Evolutionary conservation across 345 rosid genomes (phyloP).

Genomic region (Hypericum perforatum): DNA sequence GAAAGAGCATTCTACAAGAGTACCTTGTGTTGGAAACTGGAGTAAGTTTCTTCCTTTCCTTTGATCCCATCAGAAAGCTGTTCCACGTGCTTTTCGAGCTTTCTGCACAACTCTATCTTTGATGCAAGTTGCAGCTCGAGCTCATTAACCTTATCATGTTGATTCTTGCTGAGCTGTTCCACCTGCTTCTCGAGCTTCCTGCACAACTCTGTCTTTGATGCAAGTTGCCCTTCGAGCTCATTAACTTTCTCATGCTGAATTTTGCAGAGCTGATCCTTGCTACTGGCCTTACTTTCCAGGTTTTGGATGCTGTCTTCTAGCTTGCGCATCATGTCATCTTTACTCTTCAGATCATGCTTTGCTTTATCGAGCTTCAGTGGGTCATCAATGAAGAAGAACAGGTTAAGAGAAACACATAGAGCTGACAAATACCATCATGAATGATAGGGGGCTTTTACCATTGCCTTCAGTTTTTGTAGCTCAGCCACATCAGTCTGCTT

Average conservation of each 20-base stretch:
- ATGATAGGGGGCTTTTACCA: conserved; percentile 27
- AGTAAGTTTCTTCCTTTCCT: conserved; percentile 62
- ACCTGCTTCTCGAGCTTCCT: conserved; percentile 52
- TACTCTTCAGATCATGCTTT: conserved; percentile 62
- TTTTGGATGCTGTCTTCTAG: conserved; percentile 68
- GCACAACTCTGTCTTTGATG: conserved; percentile 31
- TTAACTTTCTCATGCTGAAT: conserved; percentile 63
- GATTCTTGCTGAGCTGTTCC: conserved; percentile 47
- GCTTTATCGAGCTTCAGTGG: conserved; percentile 62
- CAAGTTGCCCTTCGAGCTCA: conserved; percentile 79
- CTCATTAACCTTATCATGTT: conserved; percentile 73
- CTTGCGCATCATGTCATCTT: conserved; percentile 69
- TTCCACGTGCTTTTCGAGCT: conserved; percentile 54
- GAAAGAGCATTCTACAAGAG: not conserved
- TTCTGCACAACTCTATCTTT: conserved; percentile 34
- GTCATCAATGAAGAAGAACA: conserved; percentile 5
- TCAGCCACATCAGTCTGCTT: conserved; percentile 71
- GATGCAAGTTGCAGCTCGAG: conserved; percentile 66
- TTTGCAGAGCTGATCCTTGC: conserved; percentile 50
- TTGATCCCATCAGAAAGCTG: conserved; percentile 61
- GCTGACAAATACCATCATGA: not conserved
- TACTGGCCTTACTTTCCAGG: conserved; percentile 58
- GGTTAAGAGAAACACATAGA: not conserved
- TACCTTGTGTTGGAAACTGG: conserved; percentile 66
- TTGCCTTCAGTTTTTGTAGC: conserved; percentile 67